These are phyloP conservation scores for Fraxinus paxiana DNA, from an alignment of 305 asterid genomes.

Conservation along the genomic window DNA sequence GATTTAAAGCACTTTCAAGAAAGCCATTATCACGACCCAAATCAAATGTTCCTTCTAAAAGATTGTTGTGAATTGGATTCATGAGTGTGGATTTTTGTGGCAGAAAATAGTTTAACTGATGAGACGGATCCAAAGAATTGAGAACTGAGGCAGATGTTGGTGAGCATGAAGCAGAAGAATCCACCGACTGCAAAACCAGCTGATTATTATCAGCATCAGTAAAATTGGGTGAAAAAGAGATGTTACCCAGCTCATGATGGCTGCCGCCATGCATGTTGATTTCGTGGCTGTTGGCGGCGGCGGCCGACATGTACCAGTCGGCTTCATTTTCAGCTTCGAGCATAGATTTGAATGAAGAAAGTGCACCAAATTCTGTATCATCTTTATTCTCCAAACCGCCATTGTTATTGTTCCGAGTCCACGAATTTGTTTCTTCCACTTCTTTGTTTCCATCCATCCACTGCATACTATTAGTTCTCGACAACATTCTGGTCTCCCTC, in stretches of 20 bases:
- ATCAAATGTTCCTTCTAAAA: constrained; percentile 46
- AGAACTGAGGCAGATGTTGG: constrained; percentile 66
- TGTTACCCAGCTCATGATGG: constrained; percentile 36
- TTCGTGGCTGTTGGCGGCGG: constrained; percentile 20
- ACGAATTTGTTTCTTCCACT: constrained; percentile 38
- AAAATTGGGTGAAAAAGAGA: constrained; percentile 53
- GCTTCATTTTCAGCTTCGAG: constrained; percentile 54
- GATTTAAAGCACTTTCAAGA: constrained; percentile 42
- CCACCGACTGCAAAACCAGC: constrained; percentile 48
- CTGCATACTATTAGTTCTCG: constrained; percentile 58
- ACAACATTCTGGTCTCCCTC: constrained; percentile 38
- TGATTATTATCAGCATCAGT: constrained; percentile 40
- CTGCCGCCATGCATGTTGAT: constrained; percentile 31
- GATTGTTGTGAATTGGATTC: constrained; percentile 27
- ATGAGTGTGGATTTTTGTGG: constrained; percentile 39
- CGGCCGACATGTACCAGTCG: constrained; percentile 51
- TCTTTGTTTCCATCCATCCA: constrained; percentile 60
- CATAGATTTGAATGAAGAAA: constrained; percentile 70
- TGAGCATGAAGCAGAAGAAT: constrained; percentile 77
- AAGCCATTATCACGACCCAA: constrained; percentile 52
- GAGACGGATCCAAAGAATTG: constrained; percentile 48
- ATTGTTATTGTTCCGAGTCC: constrained; percentile 39
- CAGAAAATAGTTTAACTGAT: constrained; percentile 49
- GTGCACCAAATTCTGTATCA: constrained; percentile 48
- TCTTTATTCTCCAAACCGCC: constrained; percentile 31